phyloP scores from a whole-genome alignment of 257 asterid species.

The Pogostemon cablin region DNA sequence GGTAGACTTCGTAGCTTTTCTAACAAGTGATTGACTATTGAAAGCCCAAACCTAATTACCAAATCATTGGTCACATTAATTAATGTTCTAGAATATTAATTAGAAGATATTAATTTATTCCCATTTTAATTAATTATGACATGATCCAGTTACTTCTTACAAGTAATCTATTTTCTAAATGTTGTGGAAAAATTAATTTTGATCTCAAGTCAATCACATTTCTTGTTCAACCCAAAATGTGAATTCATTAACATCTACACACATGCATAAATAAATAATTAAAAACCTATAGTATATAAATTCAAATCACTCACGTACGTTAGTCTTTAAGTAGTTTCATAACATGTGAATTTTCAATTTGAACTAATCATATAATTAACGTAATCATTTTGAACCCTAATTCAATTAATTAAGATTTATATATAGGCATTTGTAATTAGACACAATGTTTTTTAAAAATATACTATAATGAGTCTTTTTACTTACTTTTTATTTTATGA shows the following conservation, averaged over 20 bases:
- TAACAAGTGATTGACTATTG: conserved; percentile 64
- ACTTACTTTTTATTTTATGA: no score
- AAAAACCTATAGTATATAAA: background rate
- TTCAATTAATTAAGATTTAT: no score
- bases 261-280: background rate
- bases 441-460: no score
- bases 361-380: no score
- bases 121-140: conserved; percentile 19
- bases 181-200: conserved; percentile 26
- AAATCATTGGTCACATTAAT: conserved; percentile 32
- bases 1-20: conserved; percentile 57
- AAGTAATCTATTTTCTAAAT: conserved; percentile 40
- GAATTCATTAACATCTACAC: conserved; percentile 6
- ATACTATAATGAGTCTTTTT: no score
- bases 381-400: no score
- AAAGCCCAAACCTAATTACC: conserved; percentile 30
- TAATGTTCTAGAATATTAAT: conserved; percentile 35
- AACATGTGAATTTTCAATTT: no score
- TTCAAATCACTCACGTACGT: background rate
- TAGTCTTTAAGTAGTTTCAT: no score
- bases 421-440: no score
- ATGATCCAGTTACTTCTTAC: conserved; percentile 39
- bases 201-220: conserved; percentile 38
- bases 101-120: background rate
- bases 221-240: conserved; percentile 37